These are phyloP conservation scores for Trichomonas gallinae DNA, from an alignment of 208 protist genomes.

Conservation along the genomic window DNA sequence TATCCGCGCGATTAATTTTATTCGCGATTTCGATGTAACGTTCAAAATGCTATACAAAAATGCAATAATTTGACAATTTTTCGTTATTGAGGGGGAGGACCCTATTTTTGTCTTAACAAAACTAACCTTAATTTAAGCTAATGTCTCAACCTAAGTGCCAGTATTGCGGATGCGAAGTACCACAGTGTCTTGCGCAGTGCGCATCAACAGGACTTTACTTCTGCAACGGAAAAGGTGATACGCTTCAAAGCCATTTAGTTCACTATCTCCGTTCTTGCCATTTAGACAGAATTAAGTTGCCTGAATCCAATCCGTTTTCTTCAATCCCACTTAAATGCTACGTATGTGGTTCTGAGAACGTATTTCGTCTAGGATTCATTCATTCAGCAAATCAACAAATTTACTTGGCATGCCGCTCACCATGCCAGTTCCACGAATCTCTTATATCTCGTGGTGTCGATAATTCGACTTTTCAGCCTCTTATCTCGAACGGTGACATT, in stretches of 20 bases:
- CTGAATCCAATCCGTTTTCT: neutral
- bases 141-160: neutral
- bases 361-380: neutral
- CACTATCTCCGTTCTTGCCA: neutral
- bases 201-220: neutral
- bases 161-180: neutral
- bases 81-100: no score
- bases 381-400: neutral
- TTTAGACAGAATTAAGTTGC: neutral
- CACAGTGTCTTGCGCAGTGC: neutral
- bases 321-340: neutral
- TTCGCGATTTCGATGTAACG: no score
- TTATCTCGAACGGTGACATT: neutral
- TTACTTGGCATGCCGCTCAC: neutral
- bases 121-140: neutral
- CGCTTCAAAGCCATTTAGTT: neutral
- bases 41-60: no score
- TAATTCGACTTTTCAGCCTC: neutral
- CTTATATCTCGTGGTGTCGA: neutral
- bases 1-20: no score
- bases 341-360: neutral
- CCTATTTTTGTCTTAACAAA: no score
- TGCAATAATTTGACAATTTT: no score
- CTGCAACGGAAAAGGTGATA: conserved; percentile 2
- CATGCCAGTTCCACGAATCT: neutral